Evolutionary conservation across 805 yeast genomes (phyloP).

Genomic region (Zygotorulaspora sp.): DNA sequence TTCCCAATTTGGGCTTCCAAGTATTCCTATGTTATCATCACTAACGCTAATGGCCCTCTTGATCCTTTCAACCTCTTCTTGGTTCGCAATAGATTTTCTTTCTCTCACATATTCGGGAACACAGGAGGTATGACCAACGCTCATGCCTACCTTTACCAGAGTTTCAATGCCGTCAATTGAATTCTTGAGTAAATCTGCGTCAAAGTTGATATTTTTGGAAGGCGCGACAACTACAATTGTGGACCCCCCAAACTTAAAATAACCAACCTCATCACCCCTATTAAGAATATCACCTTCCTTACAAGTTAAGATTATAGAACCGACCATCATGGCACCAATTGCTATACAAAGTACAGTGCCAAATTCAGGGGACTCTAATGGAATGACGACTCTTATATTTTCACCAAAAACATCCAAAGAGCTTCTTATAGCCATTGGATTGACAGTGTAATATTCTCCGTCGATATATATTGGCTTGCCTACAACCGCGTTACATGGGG

Average conservation of each 20-base stretch:
- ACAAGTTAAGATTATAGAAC: conserved; percentile 73
- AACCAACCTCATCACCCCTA: conserved; percentile 84
- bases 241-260: conserved; percentile 94
- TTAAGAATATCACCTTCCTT: conserved; percentile 51
- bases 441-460: conserved; percentile 93
- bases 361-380: conserved; percentile 69
- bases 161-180: conserved; percentile 74
- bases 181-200: conserved; percentile 66
- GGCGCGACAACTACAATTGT: conserved; percentile 71
- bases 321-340: conserved; percentile 99
- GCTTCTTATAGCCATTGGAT: conserved; percentile 94
- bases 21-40: conserved; percentile 19
- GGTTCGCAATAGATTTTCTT: conserved; percentile 34
- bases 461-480: conserved; percentile 64
- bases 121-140: conserved; percentile 69
- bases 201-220: conserved; percentile 49
- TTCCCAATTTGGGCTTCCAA: conserved; percentile 30
- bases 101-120: conserved; percentile 47
- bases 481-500: conserved; percentile 73
- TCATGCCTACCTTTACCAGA: conserved; percentile 82
- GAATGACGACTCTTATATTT: conserved; percentile 72
- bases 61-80: conserved; percentile 27
- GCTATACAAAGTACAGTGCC: conserved; percentile 75
- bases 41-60: conserved; percentile 30
- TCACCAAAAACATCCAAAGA: conserved; percentile 89